phyloP scores from a whole-genome alignment of 305 asterid genomes.

The Fraxinus angustifolia region DNA sequence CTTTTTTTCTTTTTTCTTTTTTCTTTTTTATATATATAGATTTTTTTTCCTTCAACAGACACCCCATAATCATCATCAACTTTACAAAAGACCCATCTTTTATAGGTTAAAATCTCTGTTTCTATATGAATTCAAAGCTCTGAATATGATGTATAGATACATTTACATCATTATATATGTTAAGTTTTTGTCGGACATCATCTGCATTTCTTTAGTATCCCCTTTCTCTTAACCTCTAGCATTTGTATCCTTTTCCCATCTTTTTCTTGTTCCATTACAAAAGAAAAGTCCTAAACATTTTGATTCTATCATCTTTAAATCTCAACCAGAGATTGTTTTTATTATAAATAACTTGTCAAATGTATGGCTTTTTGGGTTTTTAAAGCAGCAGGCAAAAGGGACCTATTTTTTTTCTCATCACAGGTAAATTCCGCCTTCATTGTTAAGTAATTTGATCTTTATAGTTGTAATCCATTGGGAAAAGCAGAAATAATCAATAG shows the following conservation, averaged over 20 bases:
- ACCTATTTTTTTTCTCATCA: slow-evolving; percentile 41
- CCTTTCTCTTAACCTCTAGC: slow-evolving; percentile 35
- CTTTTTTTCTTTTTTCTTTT: neutral
- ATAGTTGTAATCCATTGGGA: slow-evolving; percentile 36
- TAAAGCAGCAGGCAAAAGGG: slow-evolving; percentile 30
- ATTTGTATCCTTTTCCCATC: slow-evolving; percentile 22
- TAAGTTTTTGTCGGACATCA: slow-evolving; percentile 43
- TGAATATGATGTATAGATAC: slow-evolving; percentile 24
- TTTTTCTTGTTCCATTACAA: slow-evolving; percentile 17
- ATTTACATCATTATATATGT: slow-evolving; percentile 21
- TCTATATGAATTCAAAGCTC: slow-evolving; percentile 23
- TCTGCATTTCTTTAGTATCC: slow-evolving; percentile 45
- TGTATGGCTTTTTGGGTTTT: slow-evolving; percentile 29
- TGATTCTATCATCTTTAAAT: slow-evolving; percentile 23
- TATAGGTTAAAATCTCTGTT: slow-evolving; percentile 9
- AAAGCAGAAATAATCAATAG: slow-evolving; percentile 2
- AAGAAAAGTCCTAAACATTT: slow-evolving; percentile 14
- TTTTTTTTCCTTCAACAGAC: slow-evolving; percentile 1
- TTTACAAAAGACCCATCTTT: slow-evolving; percentile 40
- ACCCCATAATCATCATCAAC: slow-evolving; percentile 37
- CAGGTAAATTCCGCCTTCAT: slow-evolving; percentile 34
- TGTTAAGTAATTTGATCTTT: slow-evolving; percentile 19
- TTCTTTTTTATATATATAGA: neutral
- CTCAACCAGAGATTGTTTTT: slow-evolving; percentile 7
- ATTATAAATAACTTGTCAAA: slow-evolving; percentile 16